Evolutionary conservation across 805 yeast species (phyloP).

Genomic region (Starmerella riodocensis): DNA sequence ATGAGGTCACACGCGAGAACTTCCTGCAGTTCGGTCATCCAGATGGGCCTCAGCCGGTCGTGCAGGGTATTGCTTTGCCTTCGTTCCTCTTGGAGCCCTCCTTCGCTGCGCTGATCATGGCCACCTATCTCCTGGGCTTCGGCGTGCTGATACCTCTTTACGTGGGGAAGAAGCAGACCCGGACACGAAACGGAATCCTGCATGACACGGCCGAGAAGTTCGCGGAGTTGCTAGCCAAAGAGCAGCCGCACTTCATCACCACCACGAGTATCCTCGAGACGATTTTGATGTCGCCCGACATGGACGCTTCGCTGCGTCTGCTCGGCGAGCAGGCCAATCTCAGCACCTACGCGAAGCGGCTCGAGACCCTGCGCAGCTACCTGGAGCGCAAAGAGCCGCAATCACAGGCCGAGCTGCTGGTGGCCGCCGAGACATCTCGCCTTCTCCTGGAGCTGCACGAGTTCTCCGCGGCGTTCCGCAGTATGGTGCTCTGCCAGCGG

Average conservation of each 20-base stretch:
- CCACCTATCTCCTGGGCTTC: conserved; percentile 55
- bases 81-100: conserved; percentile 76
- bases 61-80: conserved; percentile 93
- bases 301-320: conserved; percentile 22
- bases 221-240: conserved; percentile 59
- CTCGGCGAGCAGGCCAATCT: conserved; percentile 25
- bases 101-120: conserved; percentile 51
- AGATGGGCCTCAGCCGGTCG: conserved; percentile 84
- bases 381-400: conserved; percentile 37
- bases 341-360: conserved; percentile 36
- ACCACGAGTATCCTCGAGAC: conserved; percentile 39
- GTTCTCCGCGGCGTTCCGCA: conserved; percentile 68
- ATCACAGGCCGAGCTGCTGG: conserved; percentile 38
- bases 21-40: conserved; percentile 88
- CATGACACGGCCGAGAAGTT: conserved; percentile 70
- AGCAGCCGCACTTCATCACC: conserved; percentile 38
- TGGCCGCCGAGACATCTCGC: conserved; percentile 51
- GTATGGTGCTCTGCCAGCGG: conserved; percentile 46
- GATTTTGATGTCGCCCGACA: conserved; percentile 61
- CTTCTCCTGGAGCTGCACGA: conserved; percentile 63
- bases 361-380: conserved; percentile 42
- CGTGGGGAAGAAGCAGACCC: conserved; percentile 63
- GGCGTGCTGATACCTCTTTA: conserved; percentile 67
- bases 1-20: conserved; percentile 70
- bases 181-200: conserved; percentile 72